Evolutionary conservation across 352 stramenopile genomes (phyloP).

Genomic region (Chloridella minuta): DNA sequence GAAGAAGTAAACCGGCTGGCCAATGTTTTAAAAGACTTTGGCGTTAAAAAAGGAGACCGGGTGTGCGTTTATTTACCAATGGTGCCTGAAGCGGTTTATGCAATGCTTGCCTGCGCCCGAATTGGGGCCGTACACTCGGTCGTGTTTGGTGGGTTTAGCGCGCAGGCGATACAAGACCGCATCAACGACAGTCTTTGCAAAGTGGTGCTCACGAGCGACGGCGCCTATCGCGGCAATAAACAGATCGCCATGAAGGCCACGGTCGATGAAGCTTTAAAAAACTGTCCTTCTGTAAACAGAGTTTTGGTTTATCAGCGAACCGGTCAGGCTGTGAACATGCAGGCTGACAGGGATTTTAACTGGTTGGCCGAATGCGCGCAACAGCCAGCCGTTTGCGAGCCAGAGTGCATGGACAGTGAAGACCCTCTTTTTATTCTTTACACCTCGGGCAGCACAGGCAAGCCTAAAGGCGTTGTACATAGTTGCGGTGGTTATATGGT

Average conservation of each 20-base stretch:
- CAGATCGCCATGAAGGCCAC: constrained; percentile 68
- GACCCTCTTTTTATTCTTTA: constrained; percentile 88
- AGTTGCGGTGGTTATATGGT: constrained; percentile 27
- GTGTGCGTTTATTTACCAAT: constrained; percentile 71
- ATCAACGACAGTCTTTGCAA: constrained; percentile 54
- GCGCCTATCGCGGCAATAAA: constrained; percentile 54
- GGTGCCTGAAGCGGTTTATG: constrained; percentile 73
- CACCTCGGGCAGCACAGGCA: constrained; percentile 70
- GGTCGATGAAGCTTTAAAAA: constrained; percentile 49
- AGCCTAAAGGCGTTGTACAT: constrained; percentile 73
- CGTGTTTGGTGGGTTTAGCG: constrained; percentile 72
- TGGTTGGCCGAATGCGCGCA: constrained; percentile 54
- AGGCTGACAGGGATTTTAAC: constrained; percentile 46
- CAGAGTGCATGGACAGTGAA: constrained; percentile 69
- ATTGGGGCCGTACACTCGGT: constrained; percentile 82
- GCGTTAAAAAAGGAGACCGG: constrained; percentile 26
- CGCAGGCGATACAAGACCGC: constrained; percentile 60
- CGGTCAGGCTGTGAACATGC: constrained; percentile 21
- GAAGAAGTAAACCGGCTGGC: constrained; percentile 58
- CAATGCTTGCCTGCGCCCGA: constrained; percentile 78
- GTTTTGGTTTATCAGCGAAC: constrained; percentile 67
- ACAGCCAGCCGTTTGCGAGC: constrained; percentile 57
- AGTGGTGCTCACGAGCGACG: constrained; percentile 61
- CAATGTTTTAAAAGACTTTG: constrained; percentile 59
- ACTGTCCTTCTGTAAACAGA: constrained; percentile 27